A percentile compares a stretch with the other conserved stretches of the same genome.
Conservation (phyloP, 2,329 filamentous ascomycete species). For the Colletotrichum sublineola region DNA sequence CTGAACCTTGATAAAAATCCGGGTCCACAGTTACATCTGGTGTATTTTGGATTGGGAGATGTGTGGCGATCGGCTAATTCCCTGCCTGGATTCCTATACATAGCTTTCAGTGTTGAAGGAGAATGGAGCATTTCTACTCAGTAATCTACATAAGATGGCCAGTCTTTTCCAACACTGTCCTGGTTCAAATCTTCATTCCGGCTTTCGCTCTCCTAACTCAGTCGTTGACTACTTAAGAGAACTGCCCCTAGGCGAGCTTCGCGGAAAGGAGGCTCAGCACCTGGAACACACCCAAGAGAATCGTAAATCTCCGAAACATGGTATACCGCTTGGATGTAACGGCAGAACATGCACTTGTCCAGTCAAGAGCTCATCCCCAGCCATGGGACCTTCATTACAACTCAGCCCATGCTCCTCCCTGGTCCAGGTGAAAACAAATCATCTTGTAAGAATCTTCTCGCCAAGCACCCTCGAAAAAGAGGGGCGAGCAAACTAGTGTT, state of each 20-base stretch:
- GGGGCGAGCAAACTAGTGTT: conserved; percentile 1
- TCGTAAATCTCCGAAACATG: background rate
- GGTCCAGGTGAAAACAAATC: conserved; percentile 17
- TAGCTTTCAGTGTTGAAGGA: too few relatives aligned
- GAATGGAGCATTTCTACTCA: background rate
- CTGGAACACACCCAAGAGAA: background rate
- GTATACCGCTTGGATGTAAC: too few relatives aligned
- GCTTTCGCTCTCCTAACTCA: background rate
- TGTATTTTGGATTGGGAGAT: too few relatives aligned
- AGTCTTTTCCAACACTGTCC: background rate
- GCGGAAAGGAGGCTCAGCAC: background rate
- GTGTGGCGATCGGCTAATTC: too few relatives aligned
- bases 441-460: background rate
- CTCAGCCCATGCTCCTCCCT: background rate
- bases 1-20: too few relatives aligned
- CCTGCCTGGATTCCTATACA: too few relatives aligned
- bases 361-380: background rate
- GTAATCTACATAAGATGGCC: background rate
- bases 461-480: conserved; percentile 12
- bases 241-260: too few relatives aligned
- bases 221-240: too few relatives aligned
- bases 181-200: background rate
- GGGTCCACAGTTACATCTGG: too few relatives aligned
- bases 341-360: background rate
- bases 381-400: background rate